Conservation (phyloP, 371 early-diverging fungal species). For the Mucor velutinosus region DNA sequence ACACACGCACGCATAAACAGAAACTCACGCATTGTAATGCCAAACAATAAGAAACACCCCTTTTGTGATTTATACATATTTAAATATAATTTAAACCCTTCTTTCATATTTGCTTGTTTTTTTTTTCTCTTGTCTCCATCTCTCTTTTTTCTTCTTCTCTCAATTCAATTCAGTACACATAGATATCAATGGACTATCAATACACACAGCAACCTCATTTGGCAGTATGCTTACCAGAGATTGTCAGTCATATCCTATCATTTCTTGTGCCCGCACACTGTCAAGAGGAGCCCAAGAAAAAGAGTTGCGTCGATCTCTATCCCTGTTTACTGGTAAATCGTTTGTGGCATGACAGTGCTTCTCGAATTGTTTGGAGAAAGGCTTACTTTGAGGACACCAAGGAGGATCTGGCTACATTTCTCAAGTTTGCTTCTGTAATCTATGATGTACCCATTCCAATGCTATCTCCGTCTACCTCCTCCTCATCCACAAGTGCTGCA, state of each 20-base stretch:
- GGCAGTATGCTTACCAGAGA: slow-evolving; percentile 39
- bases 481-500: background rate
- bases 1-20: background rate
- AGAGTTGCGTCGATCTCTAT: slow-evolving; percentile 21
- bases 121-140: background rate
- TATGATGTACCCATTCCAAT: slow-evolving; percentile 3
- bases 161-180: slow-evolving; percentile 1
- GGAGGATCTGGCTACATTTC: slow-evolving; percentile 14
- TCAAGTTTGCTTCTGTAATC: slow-evolving; percentile 20
- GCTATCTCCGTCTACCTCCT: background rate
- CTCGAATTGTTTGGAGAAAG: slow-evolving; percentile 36
- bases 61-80: slow-evolving; percentile 1
- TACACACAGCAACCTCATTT: slow-evolving; percentile 21
- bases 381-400: slow-evolving; percentile 37
- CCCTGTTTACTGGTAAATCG: slow-evolving; percentile 44
- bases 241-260: slow-evolving; percentile 39
- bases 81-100: slow-evolving; percentile 3
- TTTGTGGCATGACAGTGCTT: slow-evolving; percentile 45
- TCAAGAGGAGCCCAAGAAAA: slow-evolving; percentile 22
- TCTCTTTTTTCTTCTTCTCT: slow-evolving; percentile 16
- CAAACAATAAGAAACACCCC: slow-evolving; percentile 3
- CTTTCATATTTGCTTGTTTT: background rate
- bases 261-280: slow-evolving; percentile 17
- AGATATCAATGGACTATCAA: background rate
- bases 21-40: background rate